Evolutionary conservation across 2,329 filamentous ascomycete genomes (phyloP).

Genomic region (Clarireedia monteithiana): DNA sequence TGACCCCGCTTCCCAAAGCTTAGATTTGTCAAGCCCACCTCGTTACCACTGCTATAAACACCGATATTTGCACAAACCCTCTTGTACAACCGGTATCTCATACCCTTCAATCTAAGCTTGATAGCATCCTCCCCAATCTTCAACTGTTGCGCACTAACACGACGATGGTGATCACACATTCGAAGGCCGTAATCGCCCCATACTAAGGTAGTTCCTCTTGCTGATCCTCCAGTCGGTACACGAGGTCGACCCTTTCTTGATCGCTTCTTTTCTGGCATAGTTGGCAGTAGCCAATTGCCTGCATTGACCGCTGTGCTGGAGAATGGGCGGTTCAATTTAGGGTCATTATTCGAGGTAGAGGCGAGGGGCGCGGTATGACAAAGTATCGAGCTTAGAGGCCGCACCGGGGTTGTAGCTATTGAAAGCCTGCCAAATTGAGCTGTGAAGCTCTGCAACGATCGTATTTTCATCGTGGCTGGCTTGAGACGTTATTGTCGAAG

Average conservation of each 20-base stretch:
- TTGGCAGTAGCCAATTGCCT: conserved; percentile 78
- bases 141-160: conserved; percentile 78
- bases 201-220: conserved; percentile 86
- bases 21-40: conserved; percentile 43
- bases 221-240: conserved; percentile 83
- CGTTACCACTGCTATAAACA: conserved; percentile 92
- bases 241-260: conserved; percentile 80
- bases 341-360: conserved; percentile 26
- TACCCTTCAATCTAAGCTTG: conserved; percentile 75
- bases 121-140: conserved; percentile 93
- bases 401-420: conserved; percentile 27
- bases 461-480: conserved; percentile 23
- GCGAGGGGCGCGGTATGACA: conserved; percentile 17
- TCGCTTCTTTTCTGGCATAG: conserved; percentile 73
- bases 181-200: conserved; percentile 96
- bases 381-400: conserved; percentile 17
- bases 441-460: conserved; percentile 22
- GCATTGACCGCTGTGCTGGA: conserved; percentile 55
- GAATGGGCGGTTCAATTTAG: conserved; percentile 53
- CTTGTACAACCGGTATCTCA: conserved; percentile 90
- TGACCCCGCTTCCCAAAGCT: not conserved
- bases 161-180: conserved; percentile 87
- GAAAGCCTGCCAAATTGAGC: conserved; percentile 26
- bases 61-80: conserved; percentile 87
- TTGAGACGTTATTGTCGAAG: conserved; percentile 7